Evolutionary conservation across 768 basidiomycete genomes (phyloP).

Genomic region (Pulveroboletus sp.): DNA sequence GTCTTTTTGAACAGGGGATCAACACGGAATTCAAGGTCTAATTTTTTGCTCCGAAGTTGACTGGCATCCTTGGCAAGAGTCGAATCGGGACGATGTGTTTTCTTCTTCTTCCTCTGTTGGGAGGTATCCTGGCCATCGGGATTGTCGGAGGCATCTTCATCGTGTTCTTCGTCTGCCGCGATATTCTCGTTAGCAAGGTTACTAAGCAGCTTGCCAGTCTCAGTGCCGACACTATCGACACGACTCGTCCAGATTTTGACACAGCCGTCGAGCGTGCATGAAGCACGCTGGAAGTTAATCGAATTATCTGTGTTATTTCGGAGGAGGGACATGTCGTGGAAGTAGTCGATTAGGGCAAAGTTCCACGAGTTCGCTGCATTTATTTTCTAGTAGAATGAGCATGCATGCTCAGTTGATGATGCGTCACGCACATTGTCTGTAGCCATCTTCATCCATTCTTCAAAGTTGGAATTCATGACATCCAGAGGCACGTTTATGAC

Average conservation of each 20-base stretch:
- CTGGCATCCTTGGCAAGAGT: slow-evolving; percentile 86
- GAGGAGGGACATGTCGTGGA: slow-evolving; percentile 94
- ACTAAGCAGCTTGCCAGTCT: slow-evolving; percentile 90
- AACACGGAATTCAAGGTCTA: slow-evolving; percentile 92
- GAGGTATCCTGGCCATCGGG: slow-evolving; percentile 64
- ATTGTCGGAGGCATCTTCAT: slow-evolving; percentile 52
- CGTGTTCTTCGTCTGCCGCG: slow-evolving; percentile 54
- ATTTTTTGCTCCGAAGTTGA: slow-evolving; percentile 83
- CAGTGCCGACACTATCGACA: slow-evolving; percentile 94
- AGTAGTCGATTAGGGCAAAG: slow-evolving; percentile 97
- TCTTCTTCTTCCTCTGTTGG: slow-evolving; percentile 56
- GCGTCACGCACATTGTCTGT: slow-evolving; percentile 83
- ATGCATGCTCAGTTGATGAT: not conserved
- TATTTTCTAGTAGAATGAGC: slow-evolving; percentile 74
- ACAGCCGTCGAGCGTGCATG: slow-evolving; percentile 95
- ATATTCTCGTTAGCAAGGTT: slow-evolving; percentile 73
- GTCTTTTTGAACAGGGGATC: slow-evolving; percentile 98
- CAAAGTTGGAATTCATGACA: slow-evolving; percentile 89
- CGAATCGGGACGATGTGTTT: slow-evolving; percentile 63
- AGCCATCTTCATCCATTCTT: slow-evolving; percentile 99
- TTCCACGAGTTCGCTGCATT: slow-evolving; percentile 97
- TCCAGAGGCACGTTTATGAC: slow-evolving; percentile 63
- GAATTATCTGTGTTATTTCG: slow-evolving; percentile 91
- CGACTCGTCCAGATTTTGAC: slow-evolving; percentile 99
- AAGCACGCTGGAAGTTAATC: slow-evolving; percentile 99